Evolutionary conservation across 2,329 filamentous ascomycete genomes (phyloP).

Genomic region (Mollisiaceae sp.): DNA sequence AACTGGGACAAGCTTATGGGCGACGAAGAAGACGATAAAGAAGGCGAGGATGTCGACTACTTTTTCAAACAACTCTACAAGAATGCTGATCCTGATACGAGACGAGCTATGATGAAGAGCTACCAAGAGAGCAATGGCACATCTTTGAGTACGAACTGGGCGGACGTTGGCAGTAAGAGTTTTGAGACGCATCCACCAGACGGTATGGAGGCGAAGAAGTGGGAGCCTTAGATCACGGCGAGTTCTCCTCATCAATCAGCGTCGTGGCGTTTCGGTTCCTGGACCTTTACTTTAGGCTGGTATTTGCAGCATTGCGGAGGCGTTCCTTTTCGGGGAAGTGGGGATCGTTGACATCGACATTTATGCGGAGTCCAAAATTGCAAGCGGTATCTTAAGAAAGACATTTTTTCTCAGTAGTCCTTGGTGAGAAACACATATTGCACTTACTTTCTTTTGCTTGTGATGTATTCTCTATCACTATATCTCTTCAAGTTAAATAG

Average conservation of each 20-base stretch:
- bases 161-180: constrained; percentile 72
- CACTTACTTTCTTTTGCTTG: not conserved
- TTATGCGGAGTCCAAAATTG: not conserved
- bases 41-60: constrained; percentile 64
- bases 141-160: constrained; percentile 89
- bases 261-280: not conserved
- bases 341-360: not conserved
- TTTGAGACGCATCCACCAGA: constrained; percentile 78
- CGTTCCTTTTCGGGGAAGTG: not conserved
- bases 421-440: not conserved
- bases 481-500: not conserved
- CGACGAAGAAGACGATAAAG: constrained; percentile 59
- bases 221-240: constrained; percentile 45
- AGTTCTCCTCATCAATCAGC: not conserved
- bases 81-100: constrained; percentile 75
- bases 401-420: not conserved
- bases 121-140: constrained; percentile 95
- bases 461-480: too few relatives aligned
- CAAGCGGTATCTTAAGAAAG: not conserved
- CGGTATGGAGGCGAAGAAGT: constrained; percentile 78
- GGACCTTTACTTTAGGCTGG: not conserved
- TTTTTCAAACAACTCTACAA: constrained; percentile 95
- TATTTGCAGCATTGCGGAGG: not conserved
- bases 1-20: constrained; percentile 85
- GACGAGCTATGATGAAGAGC: constrained; percentile 97